These are phyloP conservation scores for Diplosphaera chodatii DNA, from an alignment of 139 green algal genomes.

Conservation along the genomic window DNA sequence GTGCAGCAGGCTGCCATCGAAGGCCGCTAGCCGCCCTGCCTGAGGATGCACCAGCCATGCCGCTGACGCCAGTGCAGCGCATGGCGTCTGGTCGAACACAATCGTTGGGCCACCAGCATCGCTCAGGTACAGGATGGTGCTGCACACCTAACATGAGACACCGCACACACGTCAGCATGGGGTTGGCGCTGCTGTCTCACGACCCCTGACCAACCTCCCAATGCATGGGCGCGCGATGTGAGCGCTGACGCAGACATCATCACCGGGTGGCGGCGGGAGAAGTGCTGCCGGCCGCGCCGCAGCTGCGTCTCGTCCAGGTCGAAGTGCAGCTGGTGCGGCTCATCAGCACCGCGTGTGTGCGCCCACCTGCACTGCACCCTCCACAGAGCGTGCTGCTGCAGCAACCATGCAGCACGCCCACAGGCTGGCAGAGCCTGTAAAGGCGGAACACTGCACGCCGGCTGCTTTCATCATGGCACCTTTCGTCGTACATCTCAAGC, in stretches of 20 bases:
- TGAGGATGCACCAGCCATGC: slow-evolving; percentile 9
- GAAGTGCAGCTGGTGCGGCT: slow-evolving; percentile 14
- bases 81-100: slow-evolving; percentile 19
- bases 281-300: slow-evolving; percentile 16
- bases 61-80: not conserved
- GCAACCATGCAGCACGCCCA: no score
- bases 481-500: no score
- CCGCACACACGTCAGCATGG: no score
- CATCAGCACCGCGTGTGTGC: not conserved
- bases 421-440: no score
- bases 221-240: no score
- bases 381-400: no score
- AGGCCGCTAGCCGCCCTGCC: slow-evolving; percentile 12
- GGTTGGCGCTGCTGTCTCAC: no score
- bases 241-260: no score
- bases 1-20: slow-evolving; percentile 33
- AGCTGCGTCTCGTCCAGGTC: slow-evolving; percentile 18
- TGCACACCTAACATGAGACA: no score
- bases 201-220: no score
- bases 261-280: slow-evolving; percentile 18
- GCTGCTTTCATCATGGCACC: no score
- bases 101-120: slow-evolving; percentile 17
- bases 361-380: slow-evolving; percentile 10
- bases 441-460: no score
- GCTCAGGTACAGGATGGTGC: slow-evolving; percentile 32